These are phyloP conservation scores for Ichthyophthirius multifiliis DNA, from an alignment of 169 alveolate genomes.

Conservation along the genomic window DNA sequence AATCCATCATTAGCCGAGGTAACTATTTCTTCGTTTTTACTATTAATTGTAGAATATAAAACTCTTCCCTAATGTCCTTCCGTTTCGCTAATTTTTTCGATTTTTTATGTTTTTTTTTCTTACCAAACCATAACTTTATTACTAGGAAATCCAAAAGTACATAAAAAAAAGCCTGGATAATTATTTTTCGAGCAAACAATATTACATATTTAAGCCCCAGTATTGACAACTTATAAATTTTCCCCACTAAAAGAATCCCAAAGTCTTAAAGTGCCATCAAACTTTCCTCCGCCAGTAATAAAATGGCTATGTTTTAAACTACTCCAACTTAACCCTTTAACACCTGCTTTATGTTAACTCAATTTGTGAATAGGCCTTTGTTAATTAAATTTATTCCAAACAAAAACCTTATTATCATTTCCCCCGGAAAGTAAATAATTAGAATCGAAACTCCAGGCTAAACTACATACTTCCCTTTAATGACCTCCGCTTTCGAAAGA, in stretches of 20 bases:
- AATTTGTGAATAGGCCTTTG: background rate
- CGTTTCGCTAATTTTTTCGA: conserved; percentile 26
- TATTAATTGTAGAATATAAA: conserved; percentile 58
- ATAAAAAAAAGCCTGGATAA: conserved; percentile 90
- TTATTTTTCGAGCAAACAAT: conserved; percentile 43
- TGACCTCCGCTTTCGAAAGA: conserved; percentile 55
- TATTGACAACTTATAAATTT: conserved; percentile 75
- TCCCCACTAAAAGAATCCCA: conserved; percentile 90
- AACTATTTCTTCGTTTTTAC: background rate
- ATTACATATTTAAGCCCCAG: conserved; percentile 93
- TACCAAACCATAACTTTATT: conserved; percentile 93
- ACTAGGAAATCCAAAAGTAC: conserved; percentile 94
- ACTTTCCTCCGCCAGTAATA: conserved; percentile 97
- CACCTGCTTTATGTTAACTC: conserved; percentile 85
- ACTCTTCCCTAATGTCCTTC: conserved; percentile 93
- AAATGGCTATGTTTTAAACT: conserved; percentile 92
- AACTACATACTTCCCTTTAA: conserved; percentile 87
- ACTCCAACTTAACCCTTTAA: conserved; percentile 95
- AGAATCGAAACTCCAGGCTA: conserved; percentile 88
- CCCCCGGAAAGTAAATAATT: conserved; percentile 93
- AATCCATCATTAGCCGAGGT: background rate
- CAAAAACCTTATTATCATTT: conserved; percentile 91
- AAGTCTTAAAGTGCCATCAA: conserved; percentile 92
- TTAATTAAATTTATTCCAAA: conserved; percentile 73
- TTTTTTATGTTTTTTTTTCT: conserved; percentile 87